Conservation (phyloP, 225 moss, liverwort and hornwort species). For the Anthoceros angustus region DNA sequence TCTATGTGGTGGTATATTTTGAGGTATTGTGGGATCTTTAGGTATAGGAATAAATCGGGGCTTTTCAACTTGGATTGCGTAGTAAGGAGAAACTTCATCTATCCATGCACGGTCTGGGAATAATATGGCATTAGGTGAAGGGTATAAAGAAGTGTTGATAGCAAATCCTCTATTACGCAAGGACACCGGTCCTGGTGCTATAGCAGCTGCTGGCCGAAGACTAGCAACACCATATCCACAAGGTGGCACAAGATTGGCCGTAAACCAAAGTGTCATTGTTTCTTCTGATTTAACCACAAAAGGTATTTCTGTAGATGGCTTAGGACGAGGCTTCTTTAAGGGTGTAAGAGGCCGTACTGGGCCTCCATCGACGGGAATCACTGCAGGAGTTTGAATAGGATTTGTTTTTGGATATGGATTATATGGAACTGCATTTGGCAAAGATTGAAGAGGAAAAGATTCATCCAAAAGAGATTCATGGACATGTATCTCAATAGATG, state of each 20-base stretch:
- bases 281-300: background rate
- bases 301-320: background rate
- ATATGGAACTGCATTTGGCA: background rate
- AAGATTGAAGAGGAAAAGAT: background rate
- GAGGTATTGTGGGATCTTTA: constrained; percentile 1
- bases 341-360: background rate
- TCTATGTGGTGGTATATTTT: background rate
- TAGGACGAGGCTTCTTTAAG: background rate
- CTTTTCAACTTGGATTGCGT: background rate
- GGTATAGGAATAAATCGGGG: background rate
- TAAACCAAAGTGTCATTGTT: background rate
- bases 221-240: constrained; percentile 2
- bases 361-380: background rate
- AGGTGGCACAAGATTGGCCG: background rate
- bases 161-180: background rate
- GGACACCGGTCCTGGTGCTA: background rate
- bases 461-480: constrained; percentile 3
- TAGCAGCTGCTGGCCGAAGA: background rate
- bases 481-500: background rate
- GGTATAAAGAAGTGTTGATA: background rate
- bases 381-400: background rate
- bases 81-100: background rate
- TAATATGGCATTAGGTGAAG: background rate
- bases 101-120: background rate
- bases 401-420: background rate